Conservation (phyloP, 139 green algal species). For the Coelastrella sp. region DNA sequence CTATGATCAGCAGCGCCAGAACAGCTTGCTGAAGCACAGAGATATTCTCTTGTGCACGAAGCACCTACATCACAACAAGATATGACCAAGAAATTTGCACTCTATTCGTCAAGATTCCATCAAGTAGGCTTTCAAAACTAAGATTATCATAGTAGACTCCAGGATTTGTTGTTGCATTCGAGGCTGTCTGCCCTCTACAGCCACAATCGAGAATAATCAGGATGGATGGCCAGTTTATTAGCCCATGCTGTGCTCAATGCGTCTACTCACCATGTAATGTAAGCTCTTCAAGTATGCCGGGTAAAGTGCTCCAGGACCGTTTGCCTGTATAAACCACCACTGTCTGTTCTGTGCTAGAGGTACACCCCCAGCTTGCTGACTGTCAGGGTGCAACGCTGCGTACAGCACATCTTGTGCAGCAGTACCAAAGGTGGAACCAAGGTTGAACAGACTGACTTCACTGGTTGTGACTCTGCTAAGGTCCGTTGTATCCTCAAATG, state of each 20-base stretch:
- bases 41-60: conserved; percentile 47
- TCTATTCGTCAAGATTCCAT: too few relatives aligned
- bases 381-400: conserved; percentile 36
- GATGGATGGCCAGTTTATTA: background rate
- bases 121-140: too few relatives aligned
- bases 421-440: conserved; percentile 9
- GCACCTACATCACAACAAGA: too few relatives aligned
- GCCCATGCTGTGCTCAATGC: background rate
- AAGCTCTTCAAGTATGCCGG: conserved; percentile 45
- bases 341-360: background rate
- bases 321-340: conserved; percentile 48
- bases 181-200: too few relatives aligned
- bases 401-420: conserved; percentile 48
- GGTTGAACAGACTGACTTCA: conserved; percentile 25
- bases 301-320: conserved; percentile 44
- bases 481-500: background rate
- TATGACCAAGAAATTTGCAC: too few relatives aligned
- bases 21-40: conserved; percentile 42
- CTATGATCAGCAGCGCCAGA: conserved; percentile 54
- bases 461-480: background rate
- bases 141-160: too few relatives aligned
- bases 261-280: conserved; percentile 47
- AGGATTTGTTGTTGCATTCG: too few relatives aligned
- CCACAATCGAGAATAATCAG: too few relatives aligned
- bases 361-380: background rate